Evolutionary conservation across 1,139 yeast genomes (phyloP), one percentile per base, ranked within the genome.

Genomic region (Yamadazyma conglobata): DNA sequence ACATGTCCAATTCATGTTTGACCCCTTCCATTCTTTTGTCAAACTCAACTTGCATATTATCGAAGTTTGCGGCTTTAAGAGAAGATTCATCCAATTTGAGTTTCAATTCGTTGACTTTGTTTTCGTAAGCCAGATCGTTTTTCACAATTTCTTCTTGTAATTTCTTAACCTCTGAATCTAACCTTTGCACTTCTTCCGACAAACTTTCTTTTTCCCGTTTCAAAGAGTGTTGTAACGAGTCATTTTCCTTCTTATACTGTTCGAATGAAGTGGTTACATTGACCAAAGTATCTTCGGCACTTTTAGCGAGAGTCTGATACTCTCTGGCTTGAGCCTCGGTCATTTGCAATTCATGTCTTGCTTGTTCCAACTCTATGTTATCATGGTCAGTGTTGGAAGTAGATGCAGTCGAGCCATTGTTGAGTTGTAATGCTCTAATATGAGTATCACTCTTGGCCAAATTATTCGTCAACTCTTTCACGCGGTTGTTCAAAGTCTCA

Each of bases 1-100:
- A 86, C 19, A 63, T 58, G 19, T 64, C 62, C 35, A 82, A 56
- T 37, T 83, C 86, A 3, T 46, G 40, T 17, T 48, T 50, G 11
- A 65, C 35, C 2, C 60, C 44, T 3, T 45, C 35, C 11, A 67
- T 34, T 36, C 58, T 61, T n/a, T 42, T 41, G 28, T 64, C 65
- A 32, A 56, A 64, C 36, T 63, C 68, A 1, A 38, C 33, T 37
- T 62, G 58, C 38, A 66, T 43, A 11, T 37, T 45, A 37, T 66
- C 70, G 38, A 56, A 65, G 4, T 64, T 56, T 12, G 47, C 45
- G 8, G 69, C 67, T 34, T 67, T 65, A 25, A 42, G 33, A 3
- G 38, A 27, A 17, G 33, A 39, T 13, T 58, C 39, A 32, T 60
- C 47, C 12, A 47, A 35, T 27, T 47, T 50, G 28, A 58, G 44